Evolutionary conservation across 1,284 basidiomycete species (phyloP).

Genomic region (Ganoderma lucidum): DNA sequence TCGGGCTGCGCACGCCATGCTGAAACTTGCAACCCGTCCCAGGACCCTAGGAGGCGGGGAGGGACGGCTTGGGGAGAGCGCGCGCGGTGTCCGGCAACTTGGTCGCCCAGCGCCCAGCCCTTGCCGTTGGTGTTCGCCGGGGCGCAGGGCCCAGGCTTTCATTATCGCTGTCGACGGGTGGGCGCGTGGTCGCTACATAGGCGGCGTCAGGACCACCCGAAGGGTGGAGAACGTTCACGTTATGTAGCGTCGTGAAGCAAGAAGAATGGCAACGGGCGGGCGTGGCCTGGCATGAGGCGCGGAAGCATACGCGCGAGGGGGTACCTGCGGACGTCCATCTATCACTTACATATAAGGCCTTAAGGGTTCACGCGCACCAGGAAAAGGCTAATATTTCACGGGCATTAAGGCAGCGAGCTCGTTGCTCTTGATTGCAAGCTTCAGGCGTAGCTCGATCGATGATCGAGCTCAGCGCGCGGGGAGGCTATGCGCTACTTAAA

Average conservation of each 20-base stretch:
- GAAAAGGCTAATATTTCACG: too few relatives aligned
- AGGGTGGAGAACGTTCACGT: neutral
- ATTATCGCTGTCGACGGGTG: neutral
- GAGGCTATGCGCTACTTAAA: neutral
- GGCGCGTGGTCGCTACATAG: neutral
- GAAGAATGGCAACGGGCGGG: neutral
- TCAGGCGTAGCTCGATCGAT: constrained; percentile 16
- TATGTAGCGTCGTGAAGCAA: neutral
- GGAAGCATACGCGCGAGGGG: constrained; percentile 10
- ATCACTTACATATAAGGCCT: neutral
- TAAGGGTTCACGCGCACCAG: too few relatives aligned
- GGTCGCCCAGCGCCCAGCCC: neutral
- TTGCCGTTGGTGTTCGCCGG: neutral
- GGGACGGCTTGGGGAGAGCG: neutral
- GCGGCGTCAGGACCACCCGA: neutral
- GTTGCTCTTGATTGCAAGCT: neutral
- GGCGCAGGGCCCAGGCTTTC: neutral
- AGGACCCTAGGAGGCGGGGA: neutral
- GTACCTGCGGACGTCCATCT: neutral
- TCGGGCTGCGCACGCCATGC: neutral
- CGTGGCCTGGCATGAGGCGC: constrained; percentile 7
- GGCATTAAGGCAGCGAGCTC: too few relatives aligned
- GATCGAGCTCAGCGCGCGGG: constrained; percentile 20
- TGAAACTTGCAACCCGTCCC: too few relatives aligned
- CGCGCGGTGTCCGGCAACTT: neutral